Percentiles rank a stretch among this genome's conserved stretches.
Conservation (phyloP, 192 early-diverging fungal species). For the Geranomyces michiganensis region DNA sequence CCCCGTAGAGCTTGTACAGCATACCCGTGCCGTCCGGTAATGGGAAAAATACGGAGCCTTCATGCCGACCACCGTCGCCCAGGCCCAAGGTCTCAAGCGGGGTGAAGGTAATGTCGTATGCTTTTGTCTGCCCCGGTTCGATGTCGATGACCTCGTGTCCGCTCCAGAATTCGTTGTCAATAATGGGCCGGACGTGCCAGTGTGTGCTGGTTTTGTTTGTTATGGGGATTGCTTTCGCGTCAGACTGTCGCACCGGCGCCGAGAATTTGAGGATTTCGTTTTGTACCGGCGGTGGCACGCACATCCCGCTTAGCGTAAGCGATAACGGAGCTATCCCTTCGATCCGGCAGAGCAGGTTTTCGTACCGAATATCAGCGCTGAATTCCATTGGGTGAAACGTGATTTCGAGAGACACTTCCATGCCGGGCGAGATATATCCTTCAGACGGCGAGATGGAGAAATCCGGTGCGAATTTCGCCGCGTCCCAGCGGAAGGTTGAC, state of each 20-base stretch:
- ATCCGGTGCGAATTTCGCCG: slow-evolving; percentile 48
- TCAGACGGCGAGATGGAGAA: slow-evolving; percentile 63
- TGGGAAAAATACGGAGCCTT: slow-evolving; percentile 66
- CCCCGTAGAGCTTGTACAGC: slow-evolving; percentile 63
- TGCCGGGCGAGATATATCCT: slow-evolving; percentile 66
- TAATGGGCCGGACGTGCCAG: slow-evolving; percentile 62
- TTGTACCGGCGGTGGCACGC: slow-evolving; percentile 56
- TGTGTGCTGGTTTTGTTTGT: slow-evolving; percentile 49
- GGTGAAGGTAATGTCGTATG: slow-evolving; percentile 59
- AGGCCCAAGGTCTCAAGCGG: slow-evolving; percentile 52
- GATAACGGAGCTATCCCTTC: slow-evolving; percentile 50
- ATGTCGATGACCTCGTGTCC: slow-evolving; percentile 59
- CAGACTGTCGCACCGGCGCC: slow-evolving; percentile 55
- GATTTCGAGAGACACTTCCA: slow-evolving; percentile 63
- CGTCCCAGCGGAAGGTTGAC: slow-evolving; percentile 58
- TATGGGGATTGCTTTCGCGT: slow-evolving; percentile 54
- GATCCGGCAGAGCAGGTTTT: slow-evolving; percentile 52
- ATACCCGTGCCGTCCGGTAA: slow-evolving; percentile 62
- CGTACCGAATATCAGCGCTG: slow-evolving; percentile 60
- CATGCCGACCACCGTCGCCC: slow-evolving; percentile 60
- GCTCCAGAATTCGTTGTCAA: slow-evolving; percentile 62
- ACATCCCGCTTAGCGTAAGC: slow-evolving; percentile 61
- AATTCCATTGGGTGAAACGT: slow-evolving; percentile 59
- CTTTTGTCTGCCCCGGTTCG: slow-evolving; percentile 56
- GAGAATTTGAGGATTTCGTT: slow-evolving; percentile 61